A percentile compares a stretch with the other conserved stretches of the same genome.
These are phyloP conservation scores for Scenedesmus sp. DNA, from an alignment of 163 green algal genomes.

Conservation along the genomic window DNA sequence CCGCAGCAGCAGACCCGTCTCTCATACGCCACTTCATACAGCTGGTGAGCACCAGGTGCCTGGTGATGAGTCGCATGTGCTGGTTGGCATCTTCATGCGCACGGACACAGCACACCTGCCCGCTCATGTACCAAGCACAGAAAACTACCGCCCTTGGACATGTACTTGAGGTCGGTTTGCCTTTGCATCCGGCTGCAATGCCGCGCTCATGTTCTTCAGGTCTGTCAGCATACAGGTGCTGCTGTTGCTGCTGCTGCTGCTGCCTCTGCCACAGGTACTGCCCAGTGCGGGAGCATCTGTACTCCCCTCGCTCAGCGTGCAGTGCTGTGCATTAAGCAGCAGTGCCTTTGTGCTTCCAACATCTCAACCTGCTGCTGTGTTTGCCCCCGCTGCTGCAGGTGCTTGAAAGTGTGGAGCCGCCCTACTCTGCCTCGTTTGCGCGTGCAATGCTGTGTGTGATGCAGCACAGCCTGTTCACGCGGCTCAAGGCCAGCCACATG, in stretches of 20 bases:
- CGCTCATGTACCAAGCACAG: no score
- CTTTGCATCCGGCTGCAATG: no score
- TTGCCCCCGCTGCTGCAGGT: slow-evolving; percentile 42
- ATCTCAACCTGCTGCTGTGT: background rate
- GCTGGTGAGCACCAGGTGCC: no score
- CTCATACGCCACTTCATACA: slow-evolving; percentile 79
- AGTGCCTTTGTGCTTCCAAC: background rate
- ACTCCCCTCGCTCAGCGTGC: slow-evolving; percentile 68
- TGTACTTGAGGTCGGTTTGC: no score
- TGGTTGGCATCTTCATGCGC: no score
- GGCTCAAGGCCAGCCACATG: slow-evolving; percentile 5
- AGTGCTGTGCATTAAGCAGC: slow-evolving; percentile 63
- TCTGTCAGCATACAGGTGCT: background rate
- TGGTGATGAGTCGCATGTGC: no score
- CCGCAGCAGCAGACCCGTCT: slow-evolving; percentile 67
- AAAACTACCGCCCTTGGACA: no score
- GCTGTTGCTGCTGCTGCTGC: slow-evolving; percentile 6
- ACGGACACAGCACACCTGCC: no score
- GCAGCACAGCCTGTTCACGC: slow-evolving; percentile 18
- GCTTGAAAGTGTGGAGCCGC: slow-evolving; percentile 69
- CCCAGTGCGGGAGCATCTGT: slow-evolving; percentile 75
- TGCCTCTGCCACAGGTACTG: no score
- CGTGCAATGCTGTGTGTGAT: slow-evolving; percentile 65
- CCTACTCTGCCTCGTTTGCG: slow-evolving; percentile 75
- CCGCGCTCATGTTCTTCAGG: no score